Conservation (phyloP, 164 flowering plant genomes). For the Vitis cinerea region DNA sequence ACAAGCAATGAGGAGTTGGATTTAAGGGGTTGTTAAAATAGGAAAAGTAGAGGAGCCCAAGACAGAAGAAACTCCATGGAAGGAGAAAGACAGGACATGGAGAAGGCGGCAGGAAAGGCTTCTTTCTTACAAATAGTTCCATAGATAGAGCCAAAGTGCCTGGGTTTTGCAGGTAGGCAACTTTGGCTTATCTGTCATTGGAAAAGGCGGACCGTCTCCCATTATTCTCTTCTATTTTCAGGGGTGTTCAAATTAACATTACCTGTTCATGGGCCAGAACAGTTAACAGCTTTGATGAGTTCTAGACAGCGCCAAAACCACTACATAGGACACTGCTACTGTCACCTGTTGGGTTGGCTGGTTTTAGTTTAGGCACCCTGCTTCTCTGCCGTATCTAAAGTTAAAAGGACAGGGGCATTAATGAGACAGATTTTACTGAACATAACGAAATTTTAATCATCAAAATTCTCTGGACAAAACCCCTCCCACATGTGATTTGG, state of each 20-base stretch:
- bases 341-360: background rate
- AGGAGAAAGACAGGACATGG: background rate
- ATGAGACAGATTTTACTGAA: too few species aligned
- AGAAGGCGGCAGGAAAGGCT: constrained; percentile 15
- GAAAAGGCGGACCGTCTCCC: background rate
- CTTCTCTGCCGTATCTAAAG: too few species aligned
- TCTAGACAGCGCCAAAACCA: constrained; percentile 1
- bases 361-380: too few species aligned
- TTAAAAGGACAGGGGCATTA: too few species aligned
- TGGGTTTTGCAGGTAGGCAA: constrained; percentile 21
- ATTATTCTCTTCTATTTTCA: background rate
- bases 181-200: constrained; percentile 18
- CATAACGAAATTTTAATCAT: too few species aligned
- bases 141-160: constrained; percentile 28
- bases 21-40: background rate
- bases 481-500: too few species aligned
- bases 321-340: constrained; percentile 6
- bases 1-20: background rate
- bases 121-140: constrained; percentile 12
- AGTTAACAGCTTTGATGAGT: background rate
- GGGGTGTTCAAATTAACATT: too few species aligned
- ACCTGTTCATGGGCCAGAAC: too few species aligned
- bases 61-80: constrained; percentile 23
- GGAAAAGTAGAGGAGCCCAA: background rate
- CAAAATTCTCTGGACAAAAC: too few species aligned